Percentiles rank a stretch among this genome's conserved stretches.
Conservation (phyloP, 139 green algal genomes). For the Coccomyxa sp. region DNA sequence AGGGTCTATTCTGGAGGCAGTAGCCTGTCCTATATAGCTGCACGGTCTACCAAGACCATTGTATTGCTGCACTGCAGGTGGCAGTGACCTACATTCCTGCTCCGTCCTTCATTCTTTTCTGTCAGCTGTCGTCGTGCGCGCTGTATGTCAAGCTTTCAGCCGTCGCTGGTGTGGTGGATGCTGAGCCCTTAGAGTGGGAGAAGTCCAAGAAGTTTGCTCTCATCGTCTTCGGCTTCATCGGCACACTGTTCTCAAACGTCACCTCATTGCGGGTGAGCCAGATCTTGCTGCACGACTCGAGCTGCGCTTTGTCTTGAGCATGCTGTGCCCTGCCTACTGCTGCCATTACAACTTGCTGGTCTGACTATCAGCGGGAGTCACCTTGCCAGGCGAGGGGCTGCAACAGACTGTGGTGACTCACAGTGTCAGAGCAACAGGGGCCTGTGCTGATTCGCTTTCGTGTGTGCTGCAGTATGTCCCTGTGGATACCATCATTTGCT, state of each 20-base stretch:
- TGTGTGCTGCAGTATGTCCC: constrained; percentile 49
- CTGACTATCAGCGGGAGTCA: no score
- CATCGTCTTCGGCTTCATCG: constrained; percentile 44
- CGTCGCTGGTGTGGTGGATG: constrained; percentile 14
- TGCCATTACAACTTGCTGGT: no score
- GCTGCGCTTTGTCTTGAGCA: no score
- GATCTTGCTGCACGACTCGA: background rate
- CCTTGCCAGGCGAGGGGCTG: no score
- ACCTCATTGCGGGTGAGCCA: constrained; percentile 20
- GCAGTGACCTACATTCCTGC: constrained; percentile 34
- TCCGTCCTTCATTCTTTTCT: constrained; percentile 46
- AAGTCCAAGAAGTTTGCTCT: constrained; percentile 41
- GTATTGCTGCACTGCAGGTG: background rate
- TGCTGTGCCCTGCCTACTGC: no score
- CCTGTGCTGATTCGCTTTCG: background rate
- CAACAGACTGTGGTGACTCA: background rate
- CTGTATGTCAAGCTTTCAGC: constrained; percentile 16
- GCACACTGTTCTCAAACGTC: constrained; percentile 57
- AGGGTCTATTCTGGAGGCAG: no score
- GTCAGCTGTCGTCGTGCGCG: constrained; percentile 37
- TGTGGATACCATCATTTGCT: constrained; percentile 86
- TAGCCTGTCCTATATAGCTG: no score
- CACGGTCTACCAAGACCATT: background rate
- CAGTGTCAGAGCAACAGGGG: background rate
- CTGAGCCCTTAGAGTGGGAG: constrained; percentile 24